These are phyloP conservation scores for Penicillium ucsense DNA, from an alignment of 495 filamentous ascomycete genomes.

Conservation along the genomic window DNA sequence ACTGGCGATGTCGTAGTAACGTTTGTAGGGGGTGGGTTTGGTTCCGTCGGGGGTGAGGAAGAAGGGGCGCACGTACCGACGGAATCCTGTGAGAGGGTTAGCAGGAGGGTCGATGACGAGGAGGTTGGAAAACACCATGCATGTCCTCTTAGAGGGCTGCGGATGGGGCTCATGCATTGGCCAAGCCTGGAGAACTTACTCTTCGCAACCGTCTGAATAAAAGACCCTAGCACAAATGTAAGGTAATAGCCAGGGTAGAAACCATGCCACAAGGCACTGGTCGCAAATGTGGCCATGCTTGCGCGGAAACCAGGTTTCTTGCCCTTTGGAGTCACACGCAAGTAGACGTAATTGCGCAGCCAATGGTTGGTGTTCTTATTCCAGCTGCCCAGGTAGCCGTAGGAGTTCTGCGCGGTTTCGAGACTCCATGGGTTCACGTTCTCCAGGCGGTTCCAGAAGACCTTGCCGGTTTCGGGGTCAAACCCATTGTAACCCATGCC, in stretches of 20 bases:
- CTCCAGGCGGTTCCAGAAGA: constrained; percentile 79
- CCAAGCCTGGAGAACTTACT: constrained; percentile 41
- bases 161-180: neutral
- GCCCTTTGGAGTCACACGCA: constrained; percentile 88
- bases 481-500: constrained; percentile 93
- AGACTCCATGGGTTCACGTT: constrained; percentile 78
- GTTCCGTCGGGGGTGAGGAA: constrained; percentile 71
- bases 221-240: constrained; percentile 76
- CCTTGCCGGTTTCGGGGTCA: constrained; percentile 68
- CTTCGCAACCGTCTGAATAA: constrained; percentile 89
- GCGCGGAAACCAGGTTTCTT: constrained; percentile 96
- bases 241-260: constrained; percentile 97
- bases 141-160: neutral
- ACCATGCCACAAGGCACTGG: constrained; percentile 94
- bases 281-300: constrained; percentile 86
- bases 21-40: constrained; percentile 57
- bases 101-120: neutral
- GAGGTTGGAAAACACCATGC: neutral
- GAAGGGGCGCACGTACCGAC: constrained; percentile 84
- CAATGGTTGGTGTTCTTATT: constrained; percentile 98
- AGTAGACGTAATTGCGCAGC: constrained; percentile 91
- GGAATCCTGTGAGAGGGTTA: constrained; percentile 53
- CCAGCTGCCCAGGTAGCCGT: constrained; percentile 83
- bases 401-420: constrained; percentile 82
- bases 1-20: constrained; percentile 76